A percentile compares a stretch with the other conserved stretches of the same genome.
Evolutionary conservation across 768 basidiomycete genomes (phyloP).

Genomic region (Lactarius sanguifluus): DNA sequence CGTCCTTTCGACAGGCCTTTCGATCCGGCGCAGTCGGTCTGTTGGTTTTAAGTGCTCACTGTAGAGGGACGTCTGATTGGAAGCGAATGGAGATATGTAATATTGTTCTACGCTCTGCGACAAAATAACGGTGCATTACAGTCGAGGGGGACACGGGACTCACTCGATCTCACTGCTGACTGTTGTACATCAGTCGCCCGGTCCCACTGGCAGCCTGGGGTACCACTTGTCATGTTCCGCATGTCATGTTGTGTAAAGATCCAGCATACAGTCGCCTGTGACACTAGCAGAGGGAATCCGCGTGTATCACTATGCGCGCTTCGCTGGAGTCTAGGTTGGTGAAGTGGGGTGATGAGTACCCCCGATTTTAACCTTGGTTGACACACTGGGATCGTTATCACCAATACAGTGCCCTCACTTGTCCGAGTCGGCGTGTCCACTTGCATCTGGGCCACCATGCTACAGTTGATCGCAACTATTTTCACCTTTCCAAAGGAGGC

Average conservation of each 20-base stretch:
- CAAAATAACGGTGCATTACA: neutral
- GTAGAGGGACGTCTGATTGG: too few relatives aligned
- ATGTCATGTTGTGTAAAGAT: neutral
- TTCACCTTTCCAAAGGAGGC: neutral
- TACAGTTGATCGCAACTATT: neutral
- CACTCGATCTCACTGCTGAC: neutral
- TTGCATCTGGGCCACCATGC: neutral
- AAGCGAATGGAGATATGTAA: too few relatives aligned
- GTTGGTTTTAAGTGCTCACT: too few relatives aligned
- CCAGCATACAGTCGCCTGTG: neutral
- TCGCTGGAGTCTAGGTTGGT: slow-evolving; percentile 5
- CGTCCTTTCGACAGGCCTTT: too few relatives aligned
- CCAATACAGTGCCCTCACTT: neutral
- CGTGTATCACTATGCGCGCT: neutral
- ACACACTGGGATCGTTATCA: neutral
- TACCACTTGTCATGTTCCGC: neutral
- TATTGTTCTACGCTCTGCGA: too few relatives aligned
- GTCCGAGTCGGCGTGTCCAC: neutral
- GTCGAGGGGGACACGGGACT: too few relatives aligned
- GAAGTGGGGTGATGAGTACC: neutral
- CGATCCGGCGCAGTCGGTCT: too few relatives aligned
- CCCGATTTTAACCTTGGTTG: neutral
- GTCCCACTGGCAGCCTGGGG: neutral
- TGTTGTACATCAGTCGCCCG: neutral
- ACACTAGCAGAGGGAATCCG: neutral